Conservation (phyloP, 139 green algal species). For the Volvox africanus region DNA sequence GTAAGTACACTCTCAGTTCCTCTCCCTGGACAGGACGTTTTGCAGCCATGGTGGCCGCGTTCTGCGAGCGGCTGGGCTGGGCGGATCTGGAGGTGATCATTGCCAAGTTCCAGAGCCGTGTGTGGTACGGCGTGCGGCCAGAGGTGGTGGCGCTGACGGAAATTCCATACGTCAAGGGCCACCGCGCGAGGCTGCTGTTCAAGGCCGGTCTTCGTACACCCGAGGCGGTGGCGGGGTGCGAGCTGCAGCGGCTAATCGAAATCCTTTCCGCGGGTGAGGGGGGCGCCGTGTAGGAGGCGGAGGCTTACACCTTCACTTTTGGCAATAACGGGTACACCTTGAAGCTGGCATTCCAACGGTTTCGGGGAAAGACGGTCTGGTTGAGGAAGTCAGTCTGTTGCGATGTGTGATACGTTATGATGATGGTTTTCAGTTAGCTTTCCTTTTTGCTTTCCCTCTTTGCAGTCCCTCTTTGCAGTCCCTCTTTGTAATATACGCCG, state of each 20-base stretch:
- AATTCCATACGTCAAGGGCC: constrained; percentile 64
- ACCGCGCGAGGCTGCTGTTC: constrained; percentile 83
- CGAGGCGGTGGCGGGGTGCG: constrained; percentile 71
- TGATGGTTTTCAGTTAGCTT: too few relatives aligned
- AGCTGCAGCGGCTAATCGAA: constrained; percentile 58
- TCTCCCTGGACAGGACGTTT: constrained; percentile 51
- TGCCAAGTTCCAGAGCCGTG: constrained; percentile 78
- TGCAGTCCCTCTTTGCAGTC: too few relatives aligned
- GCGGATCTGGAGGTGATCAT: constrained; percentile 82
- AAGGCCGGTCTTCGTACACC: constrained; percentile 81
- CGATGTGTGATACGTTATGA: too few relatives aligned
- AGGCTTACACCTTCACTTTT: too few relatives aligned
- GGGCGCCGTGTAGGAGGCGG: too few relatives aligned
- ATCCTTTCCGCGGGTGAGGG: constrained; percentile 50
- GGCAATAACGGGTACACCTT: too few relatives aligned
- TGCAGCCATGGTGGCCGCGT: constrained; percentile 80
- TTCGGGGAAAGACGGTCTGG: too few relatives aligned
- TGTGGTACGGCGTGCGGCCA: constrained; percentile 72
- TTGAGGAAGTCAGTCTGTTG: too few relatives aligned
- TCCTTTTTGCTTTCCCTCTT: too few relatives aligned
- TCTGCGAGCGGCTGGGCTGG: constrained; percentile 87
- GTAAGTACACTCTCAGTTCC: too few relatives aligned
- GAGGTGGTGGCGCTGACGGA: constrained; percentile 88
- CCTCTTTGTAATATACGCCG: too few relatives aligned
- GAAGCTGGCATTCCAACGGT: too few relatives aligned